Evolutionary conservation across 1,284 basidiomycete species (phyloP).

Genomic region (Pseudomicrostroma phylloplanum): DNA sequence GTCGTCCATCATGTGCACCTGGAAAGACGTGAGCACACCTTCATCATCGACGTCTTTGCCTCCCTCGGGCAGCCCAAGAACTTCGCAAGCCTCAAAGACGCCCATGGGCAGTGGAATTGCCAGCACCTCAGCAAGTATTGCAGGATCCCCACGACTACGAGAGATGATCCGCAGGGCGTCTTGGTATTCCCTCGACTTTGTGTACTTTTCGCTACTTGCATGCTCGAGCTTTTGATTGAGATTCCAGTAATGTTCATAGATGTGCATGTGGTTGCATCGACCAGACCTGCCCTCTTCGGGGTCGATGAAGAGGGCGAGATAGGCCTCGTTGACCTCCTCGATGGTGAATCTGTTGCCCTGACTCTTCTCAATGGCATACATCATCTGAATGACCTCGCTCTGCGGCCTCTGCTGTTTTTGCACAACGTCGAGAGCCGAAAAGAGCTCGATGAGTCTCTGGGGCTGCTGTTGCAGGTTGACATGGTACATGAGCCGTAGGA

Average conservation of each 20-base stretch:
- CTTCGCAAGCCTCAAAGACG: conserved; percentile 5
- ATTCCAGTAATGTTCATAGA: conserved; percentile 15
- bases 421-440: conserved; percentile 15
- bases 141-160: too few species aligned
- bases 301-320: background rate
- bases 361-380: conserved; percentile 14
- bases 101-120: conserved; percentile 4
- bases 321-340: conserved; percentile 1
- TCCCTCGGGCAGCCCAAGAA: conserved; percentile 66
- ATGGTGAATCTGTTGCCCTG: conserved; percentile 23
- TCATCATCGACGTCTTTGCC: conserved; percentile 66
- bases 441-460: background rate
- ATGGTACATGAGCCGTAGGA: background rate
- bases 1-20: conserved; percentile 66
- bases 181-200: too few species aligned
- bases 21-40: conserved; percentile 67
- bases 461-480: background rate
- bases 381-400: conserved; percentile 17
- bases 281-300: background rate
- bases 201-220: too few species aligned
- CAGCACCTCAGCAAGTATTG: too few species aligned
- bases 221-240: too few species aligned
- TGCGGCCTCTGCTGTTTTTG: conserved; percentile 27
- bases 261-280: background rate
- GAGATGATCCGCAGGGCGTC: too few species aligned